Evolutionary conservation across 2,329 filamentous ascomycete species (phyloP), one percentile per base, ranked within the genome.

Genomic region (Colletotrichum neosansevieriae): DNA sequence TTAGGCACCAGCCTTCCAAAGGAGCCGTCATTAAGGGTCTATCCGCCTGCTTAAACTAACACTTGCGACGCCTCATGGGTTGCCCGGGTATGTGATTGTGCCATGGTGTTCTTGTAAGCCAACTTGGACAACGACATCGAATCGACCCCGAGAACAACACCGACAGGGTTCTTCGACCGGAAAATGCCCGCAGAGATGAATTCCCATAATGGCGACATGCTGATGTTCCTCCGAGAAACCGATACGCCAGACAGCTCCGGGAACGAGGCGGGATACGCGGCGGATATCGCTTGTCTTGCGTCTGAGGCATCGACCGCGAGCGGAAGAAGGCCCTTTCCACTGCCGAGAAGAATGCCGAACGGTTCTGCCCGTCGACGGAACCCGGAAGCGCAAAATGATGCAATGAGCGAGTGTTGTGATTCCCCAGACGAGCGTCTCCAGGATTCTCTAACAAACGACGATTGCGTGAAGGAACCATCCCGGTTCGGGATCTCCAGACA

Each of bases 241-340:
- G 53, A 32, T 19, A 29, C n/a, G 36, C 2, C 24, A 24, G 36
- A 57, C 6, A 34, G 34, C 36, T 34, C 36, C 36, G n/a, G 56
- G 19, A 45, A 58, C 13, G 56, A 47, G 24, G 40, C 40, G 42
- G 19, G n/a, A 58, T 40, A 34, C 56, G 24, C 56, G 36, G 29
- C 56, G 29, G 56, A 40, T 17, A 58, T 58, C 11, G 42, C 36
- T n/a, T 51, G 7, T 29, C 36, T 21, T 34, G 15, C 21, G 17
- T 36, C 61, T 50, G 56, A 69, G 66, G 66, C 66, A 66, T 51
- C 21, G 24, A 10, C 61, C 15, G 62, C 61, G 49, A 54, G 62
- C 65, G 61, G 60, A 40, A 19, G 17, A 13, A 42, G 60, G 42
- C 40, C 17, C 12, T 24, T n/a, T 21, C 19, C n/a, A 15, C 44